A percentile compares a stretch with the other conserved stretches of the same genome.
Conservation (phyloP, 1,284 basidiomycete species). For the Afroboletus lepidellus region DNA sequence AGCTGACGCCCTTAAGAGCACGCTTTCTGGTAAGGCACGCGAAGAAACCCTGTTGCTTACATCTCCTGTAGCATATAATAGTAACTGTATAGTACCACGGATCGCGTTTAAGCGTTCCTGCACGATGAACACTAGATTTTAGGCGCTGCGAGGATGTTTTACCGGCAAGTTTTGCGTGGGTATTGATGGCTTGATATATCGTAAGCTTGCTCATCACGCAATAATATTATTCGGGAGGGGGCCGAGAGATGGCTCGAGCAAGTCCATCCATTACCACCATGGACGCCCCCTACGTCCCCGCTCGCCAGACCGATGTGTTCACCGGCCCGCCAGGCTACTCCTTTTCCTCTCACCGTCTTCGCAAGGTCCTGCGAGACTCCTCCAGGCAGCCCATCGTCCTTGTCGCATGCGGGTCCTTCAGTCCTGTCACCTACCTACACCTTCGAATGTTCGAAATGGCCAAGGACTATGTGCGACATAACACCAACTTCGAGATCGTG, state of each 20-base stretch:
- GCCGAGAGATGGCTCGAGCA: not conserved
- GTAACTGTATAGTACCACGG: constrained; percentile 20
- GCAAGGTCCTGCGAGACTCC: constrained; percentile 55
- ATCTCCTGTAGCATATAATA: constrained; percentile 28
- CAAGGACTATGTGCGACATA: constrained; percentile 90
- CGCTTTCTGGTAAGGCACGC: constrained; percentile 8
- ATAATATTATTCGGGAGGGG: not conserved
- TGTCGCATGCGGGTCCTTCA: constrained; percentile 81
- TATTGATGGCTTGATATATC: constrained; percentile 18
- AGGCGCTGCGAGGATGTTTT: not conserved
- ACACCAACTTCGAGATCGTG: constrained; percentile 90
- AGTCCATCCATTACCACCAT: constrained; percentile 23
- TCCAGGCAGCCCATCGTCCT: constrained; percentile 72
- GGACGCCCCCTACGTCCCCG: constrained; percentile 20
- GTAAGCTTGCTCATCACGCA: not conserved
- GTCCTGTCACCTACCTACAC: constrained; percentile 78
- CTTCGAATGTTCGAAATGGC: constrained; percentile 99
- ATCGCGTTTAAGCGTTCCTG: not conserved
- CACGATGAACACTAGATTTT: not conserved
- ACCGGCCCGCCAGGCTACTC: constrained; percentile 60
- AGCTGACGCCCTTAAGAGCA: constrained; percentile 4
- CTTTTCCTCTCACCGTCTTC: constrained; percentile 66
- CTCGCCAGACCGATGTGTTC: constrained; percentile 33
- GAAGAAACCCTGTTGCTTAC: constrained; percentile 8
- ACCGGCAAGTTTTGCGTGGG: constrained; percentile 15